Base-by-base conservation (phyloP, 2,329 filamentous ascomycete species). In the Ophiostoma ips region DNA sequence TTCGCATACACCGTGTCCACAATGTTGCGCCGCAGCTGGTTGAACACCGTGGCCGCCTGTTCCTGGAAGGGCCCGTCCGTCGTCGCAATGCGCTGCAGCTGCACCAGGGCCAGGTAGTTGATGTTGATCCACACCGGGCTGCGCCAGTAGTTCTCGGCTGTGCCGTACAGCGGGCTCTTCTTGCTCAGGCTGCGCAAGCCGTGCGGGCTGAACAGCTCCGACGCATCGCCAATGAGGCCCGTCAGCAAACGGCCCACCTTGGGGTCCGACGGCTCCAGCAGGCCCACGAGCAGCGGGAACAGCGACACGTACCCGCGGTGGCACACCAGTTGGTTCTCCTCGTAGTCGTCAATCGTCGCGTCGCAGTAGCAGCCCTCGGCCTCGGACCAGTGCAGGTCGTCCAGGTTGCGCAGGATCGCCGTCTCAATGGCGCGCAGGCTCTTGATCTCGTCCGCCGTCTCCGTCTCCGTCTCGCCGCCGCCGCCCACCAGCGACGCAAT, bases 251-350 rank as follows among this genome's bases (percentile, higher is more conserved):
- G 77, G 55, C 81, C 83, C 15, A 98, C 67, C 58, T 83, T 83
- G 49, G 83, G 76, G 64, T 83, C 85, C 50, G 89, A 78, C 2
- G 83, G 71, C 53, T 78, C 76, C 51, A 96, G 62, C 53, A 96
- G 72, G 9, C 90, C 90, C 3, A 87, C 79, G 57, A 96, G 68
- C 72, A 96, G 94, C 1, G 92, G 92, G 66, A 95, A 92, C 28
- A 98, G 72, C 19, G 87, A 92, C 57, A 96, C 80, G 62, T 98
- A 98, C 18, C 92, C 92, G 67, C 94, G 95, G 70, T 96, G 92
- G 68, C 92, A 98, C 38, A 95, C 87, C 18, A 92, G 81, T 34
- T 75, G 66, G 60, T 87, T 82, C 67, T 98, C 92, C 65, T 98
- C 92, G 62, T 86, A 98, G 53, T 88, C 88, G 59, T 98, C 90